Conservation (phyloP, 306 rosid genomes). For the Boehmeria nivea region DNA sequence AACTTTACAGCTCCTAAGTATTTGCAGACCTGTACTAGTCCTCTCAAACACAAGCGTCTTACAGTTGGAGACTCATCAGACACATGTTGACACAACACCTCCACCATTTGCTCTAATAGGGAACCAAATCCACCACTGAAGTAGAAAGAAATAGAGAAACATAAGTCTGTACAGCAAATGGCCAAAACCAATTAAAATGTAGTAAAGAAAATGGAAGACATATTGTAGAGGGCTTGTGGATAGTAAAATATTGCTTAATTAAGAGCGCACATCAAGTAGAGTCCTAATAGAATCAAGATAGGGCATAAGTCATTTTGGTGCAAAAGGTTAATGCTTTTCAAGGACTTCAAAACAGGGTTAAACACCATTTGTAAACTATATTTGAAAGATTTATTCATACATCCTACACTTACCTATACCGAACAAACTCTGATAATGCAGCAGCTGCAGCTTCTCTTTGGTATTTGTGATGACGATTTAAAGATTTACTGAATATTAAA, state of each 20-base stretch:
- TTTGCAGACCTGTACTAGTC: constrained; percentile 72
- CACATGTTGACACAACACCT: constrained; percentile 76
- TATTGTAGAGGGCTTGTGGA: too few relatives aligned
- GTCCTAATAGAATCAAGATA: too few relatives aligned
- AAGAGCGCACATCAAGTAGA: too few relatives aligned
- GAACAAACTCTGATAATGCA: constrained; percentile 88
- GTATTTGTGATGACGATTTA: constrained; percentile 68
- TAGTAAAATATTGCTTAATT: too few relatives aligned
- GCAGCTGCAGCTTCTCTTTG: constrained; percentile 97
- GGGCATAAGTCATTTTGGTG: too few relatives aligned
- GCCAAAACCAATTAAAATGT: not conserved
- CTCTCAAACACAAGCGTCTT: constrained; percentile 88
- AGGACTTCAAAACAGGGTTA: not conserved
- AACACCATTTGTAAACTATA: too few relatives aligned
- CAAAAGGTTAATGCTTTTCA: too few relatives aligned
- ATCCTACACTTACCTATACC: constrained; percentile 53
- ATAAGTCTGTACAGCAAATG: constrained; percentile 1
- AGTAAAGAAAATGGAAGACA: not conserved
- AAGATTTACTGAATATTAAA: constrained; percentile 59
- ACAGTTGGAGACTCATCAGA: constrained; percentile 89
- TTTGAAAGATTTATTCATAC: not conserved
- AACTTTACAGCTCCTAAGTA: too few relatives aligned
- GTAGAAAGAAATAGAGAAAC: constrained; percentile 23
- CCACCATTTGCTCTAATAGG: constrained; percentile 81
- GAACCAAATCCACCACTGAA: constrained; percentile 70